phyloP scores from a whole-genome alignment of 164 flowering plant species.

The Echeveria elegans region DNA sequence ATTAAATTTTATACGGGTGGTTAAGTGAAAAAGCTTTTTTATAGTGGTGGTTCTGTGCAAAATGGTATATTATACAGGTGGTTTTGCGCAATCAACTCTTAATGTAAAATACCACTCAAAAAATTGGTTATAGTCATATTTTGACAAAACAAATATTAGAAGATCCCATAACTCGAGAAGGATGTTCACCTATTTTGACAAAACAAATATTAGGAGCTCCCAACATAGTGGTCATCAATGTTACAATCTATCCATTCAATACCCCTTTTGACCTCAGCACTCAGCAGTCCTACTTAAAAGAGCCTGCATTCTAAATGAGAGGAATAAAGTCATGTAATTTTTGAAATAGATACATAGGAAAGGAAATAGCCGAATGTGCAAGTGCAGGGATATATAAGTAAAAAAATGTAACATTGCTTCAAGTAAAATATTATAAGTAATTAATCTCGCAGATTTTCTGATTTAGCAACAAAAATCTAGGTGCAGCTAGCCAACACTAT shows the following conservation, averaged over 20 bases:
- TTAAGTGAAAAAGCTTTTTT: too few species aligned
- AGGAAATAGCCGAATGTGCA: not conserved
- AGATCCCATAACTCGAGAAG: too few species aligned
- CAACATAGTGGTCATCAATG: slow-evolving; percentile 71
- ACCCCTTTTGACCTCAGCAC: slow-evolving; percentile 89
- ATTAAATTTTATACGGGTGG: too few species aligned
- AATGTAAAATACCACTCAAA: too few species aligned
- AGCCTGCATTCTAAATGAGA: slow-evolving; percentile 90
- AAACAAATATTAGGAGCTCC: slow-evolving; percentile 47
- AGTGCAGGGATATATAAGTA: not conserved
- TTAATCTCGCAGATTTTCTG: not conserved
- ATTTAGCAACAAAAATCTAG: not conserved
- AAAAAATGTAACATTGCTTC: not conserved
- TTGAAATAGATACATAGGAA: not conserved
- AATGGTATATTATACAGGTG: too few species aligned
- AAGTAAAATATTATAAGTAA: not conserved
- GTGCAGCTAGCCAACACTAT: not conserved
- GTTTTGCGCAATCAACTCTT: too few species aligned
- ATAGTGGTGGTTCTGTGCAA: too few species aligned
- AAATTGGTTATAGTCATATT: too few species aligned
- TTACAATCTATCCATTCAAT: slow-evolving; percentile 94
- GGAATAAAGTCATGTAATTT: slow-evolving; percentile 50
- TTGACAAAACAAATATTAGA: slow-evolving; percentile 39
- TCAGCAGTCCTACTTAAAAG: slow-evolving; percentile 87
- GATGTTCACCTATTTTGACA: slow-evolving; percentile 24